Conservation (phyloP, 2,329 filamentous ascomycete genomes). For the Xylaria sp. region DNA sequence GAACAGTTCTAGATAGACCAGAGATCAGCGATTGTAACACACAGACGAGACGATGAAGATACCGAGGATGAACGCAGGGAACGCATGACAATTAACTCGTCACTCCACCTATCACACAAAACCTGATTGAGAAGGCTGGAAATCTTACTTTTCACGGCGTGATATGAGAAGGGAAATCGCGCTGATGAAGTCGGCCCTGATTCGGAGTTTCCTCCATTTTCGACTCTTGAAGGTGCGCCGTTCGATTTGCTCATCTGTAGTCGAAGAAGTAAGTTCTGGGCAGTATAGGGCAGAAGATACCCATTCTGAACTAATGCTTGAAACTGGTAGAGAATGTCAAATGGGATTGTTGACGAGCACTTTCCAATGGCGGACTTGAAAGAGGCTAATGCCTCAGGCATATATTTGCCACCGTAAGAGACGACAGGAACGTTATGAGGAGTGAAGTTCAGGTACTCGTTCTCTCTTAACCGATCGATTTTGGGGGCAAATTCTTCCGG, state of each 20-base stretch:
- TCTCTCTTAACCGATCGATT: constrained; percentile 46
- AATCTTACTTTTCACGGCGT: constrained; percentile 52
- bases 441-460: constrained; percentile 45
- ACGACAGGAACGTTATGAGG: constrained; percentile 42
- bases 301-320: constrained; percentile 72
- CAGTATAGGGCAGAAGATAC: constrained; percentile 67
- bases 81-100: constrained; percentile 53
- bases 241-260: constrained; percentile 47
- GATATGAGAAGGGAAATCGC: constrained; percentile 59
- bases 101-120: background rate
- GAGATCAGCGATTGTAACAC: constrained; percentile 3
- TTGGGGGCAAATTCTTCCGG: constrained; percentile 47
- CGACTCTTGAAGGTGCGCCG: constrained; percentile 8
- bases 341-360: constrained; percentile 57
- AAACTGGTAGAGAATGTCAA: constrained; percentile 69
- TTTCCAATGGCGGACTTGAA: constrained; percentile 51
- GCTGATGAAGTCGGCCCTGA: constrained; percentile 42
- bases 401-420: constrained; percentile 32
- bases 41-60: background rate
- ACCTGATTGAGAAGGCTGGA: background rate
- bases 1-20: constrained; percentile 53
- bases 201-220: background rate
- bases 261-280: constrained; percentile 58
- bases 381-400: constrained; percentile 43
- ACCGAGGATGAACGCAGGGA: background rate